phyloP scores from a whole-genome alignment of 192 early-diverging fungal species.

The Endogone sp. region DNA sequence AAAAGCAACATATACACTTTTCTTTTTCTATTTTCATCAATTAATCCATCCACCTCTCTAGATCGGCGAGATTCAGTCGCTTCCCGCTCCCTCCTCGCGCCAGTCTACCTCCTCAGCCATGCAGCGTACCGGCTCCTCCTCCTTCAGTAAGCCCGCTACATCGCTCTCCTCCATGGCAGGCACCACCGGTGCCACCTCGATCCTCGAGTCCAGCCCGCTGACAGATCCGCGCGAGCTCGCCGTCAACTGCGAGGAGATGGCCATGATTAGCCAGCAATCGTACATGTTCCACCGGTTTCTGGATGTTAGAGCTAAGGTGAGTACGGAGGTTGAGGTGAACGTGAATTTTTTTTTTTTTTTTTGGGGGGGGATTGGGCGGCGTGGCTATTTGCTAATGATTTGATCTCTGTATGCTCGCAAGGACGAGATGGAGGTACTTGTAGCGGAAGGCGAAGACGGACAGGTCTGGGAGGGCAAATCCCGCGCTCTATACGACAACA shows the following conservation, averaged over 20 bases:
- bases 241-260: constrained; percentile 74
- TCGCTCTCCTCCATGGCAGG: too few relatives aligned
- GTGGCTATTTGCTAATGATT: not conserved
- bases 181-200: not conserved
- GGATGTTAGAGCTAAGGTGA: constrained; percentile 57
- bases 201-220: constrained; percentile 20
- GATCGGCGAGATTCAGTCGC: not conserved
- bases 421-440: constrained; percentile 38
- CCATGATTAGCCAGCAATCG: constrained; percentile 74
- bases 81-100: not conserved
- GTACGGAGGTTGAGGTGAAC: not conserved
- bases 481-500: constrained; percentile 41
- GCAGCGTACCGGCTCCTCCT: not conserved
- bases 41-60: not conserved
- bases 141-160: not conserved
- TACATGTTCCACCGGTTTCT: constrained; percentile 81
- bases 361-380: too few relatives aligned
- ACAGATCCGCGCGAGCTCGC: constrained; percentile 80
- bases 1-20: too few relatives aligned
- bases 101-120: not conserved
- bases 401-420: not conserved
- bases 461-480: constrained; percentile 29
- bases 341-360: too few relatives aligned
- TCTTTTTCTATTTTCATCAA: too few relatives aligned
- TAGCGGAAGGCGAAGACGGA: constrained; percentile 11